phyloP scores from a whole-genome alignment of 176 grass and related monocot species.

The Oryza australiensis region DNA sequence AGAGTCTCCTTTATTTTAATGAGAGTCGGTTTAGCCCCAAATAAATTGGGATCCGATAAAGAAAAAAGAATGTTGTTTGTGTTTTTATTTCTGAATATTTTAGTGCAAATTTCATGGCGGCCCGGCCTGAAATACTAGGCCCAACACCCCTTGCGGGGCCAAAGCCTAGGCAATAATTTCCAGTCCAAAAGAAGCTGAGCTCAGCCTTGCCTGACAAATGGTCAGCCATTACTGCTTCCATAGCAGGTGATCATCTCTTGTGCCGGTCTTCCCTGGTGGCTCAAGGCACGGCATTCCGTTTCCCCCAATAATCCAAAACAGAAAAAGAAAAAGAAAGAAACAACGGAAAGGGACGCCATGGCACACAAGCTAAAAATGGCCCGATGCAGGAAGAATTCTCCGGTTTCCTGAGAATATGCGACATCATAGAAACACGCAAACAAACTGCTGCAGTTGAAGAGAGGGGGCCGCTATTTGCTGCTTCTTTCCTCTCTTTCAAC shows the following conservation, averaged over 20 bases:
- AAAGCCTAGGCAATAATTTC: too few species aligned
- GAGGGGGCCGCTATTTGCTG: too few species aligned
- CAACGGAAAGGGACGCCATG: not conserved
- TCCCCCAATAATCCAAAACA: not conserved
- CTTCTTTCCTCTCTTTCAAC: not conserved
- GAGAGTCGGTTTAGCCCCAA: too few species aligned
- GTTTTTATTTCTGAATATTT: too few species aligned
- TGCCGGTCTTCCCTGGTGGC: not conserved
- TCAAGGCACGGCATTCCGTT: slow-evolving; percentile 6
- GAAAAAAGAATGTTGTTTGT: too few species aligned
- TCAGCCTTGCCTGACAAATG: not conserved
- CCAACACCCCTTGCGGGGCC: too few species aligned
- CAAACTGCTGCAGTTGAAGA: not conserved
- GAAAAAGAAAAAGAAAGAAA: not conserved
- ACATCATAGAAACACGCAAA: not conserved
- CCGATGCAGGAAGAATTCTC: too few species aligned
- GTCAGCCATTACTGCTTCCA: not conserved
- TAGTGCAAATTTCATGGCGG: too few species aligned
- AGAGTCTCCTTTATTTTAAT: too few species aligned
- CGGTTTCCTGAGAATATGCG: not conserved
- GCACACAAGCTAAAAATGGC: not conserved
- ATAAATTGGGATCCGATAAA: too few species aligned
- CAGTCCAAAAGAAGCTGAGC: too few species aligned
- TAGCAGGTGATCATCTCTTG: not conserved
- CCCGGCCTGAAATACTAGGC: too few species aligned